Percentiles rank a stretch among this genome's conserved stretches.
Conservation (phyloP, 768 basidiomycete species). For the Panus rudis region DNA sequence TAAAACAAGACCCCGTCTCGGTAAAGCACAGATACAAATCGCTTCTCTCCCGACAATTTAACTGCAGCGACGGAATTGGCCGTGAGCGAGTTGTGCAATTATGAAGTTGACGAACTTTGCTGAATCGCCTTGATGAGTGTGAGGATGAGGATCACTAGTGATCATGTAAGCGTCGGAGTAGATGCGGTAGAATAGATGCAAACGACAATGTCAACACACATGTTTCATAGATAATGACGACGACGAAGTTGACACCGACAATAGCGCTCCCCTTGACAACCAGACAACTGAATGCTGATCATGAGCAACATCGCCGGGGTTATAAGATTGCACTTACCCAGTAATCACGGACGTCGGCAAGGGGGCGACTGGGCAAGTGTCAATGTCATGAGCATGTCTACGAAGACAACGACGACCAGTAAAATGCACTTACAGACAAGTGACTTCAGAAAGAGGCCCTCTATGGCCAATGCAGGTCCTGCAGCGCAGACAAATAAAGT, state of each 20-base stretch:
- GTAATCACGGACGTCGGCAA: neutral
- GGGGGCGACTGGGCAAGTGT: constrained; percentile 1
- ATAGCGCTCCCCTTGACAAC: neutral
- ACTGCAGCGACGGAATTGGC: too few species aligned
- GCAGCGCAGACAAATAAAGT: neutral
- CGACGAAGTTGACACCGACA: neutral
- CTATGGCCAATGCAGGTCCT: neutral
- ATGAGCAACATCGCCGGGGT: too few species aligned
- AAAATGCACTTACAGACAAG: neutral
- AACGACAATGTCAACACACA: too few species aligned
- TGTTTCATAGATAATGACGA: constrained; percentile 1
- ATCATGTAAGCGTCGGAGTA: too few species aligned
- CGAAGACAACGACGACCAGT: neutral
- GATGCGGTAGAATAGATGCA: too few species aligned
- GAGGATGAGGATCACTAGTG: constrained; percentile 1
- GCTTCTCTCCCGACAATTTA: neutral
- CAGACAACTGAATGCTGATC: constrained; percentile 2
- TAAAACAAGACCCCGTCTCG: constrained; percentile 6
- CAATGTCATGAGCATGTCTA: neutral
- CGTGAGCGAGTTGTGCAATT: too few species aligned
- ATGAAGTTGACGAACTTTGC: neutral
- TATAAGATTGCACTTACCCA: neutral
- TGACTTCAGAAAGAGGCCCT: neutral
- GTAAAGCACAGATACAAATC: constrained; percentile 1
- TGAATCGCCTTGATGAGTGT: constrained; percentile 4